Conservation (phyloP, 768 basidiomycete species). For the Auriscalpium orientale region DNA sequence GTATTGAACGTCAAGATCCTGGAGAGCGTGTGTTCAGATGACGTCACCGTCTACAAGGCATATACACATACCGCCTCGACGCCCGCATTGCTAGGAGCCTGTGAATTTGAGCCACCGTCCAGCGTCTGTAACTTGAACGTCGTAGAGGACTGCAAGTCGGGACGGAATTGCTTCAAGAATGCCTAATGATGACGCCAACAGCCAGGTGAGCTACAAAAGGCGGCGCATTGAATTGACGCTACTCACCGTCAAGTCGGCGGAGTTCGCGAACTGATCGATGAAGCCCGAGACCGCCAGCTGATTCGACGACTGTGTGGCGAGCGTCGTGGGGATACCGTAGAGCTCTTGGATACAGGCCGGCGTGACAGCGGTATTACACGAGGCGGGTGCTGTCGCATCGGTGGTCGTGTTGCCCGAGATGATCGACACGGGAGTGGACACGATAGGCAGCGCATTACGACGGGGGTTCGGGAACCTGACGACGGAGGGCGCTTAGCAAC, state of each 20-base stretch:
- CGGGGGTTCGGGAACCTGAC: not conserved
- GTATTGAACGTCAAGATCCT: slow-evolving; percentile 19
- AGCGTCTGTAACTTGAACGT: slow-evolving; percentile 20
- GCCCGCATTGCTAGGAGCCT: slow-evolving; percentile 18
- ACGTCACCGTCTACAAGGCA: slow-evolving; percentile 12
- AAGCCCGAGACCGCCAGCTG: slow-evolving; percentile 26
- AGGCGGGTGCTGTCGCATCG: not conserved
- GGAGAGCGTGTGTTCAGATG: not conserved
- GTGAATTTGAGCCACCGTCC: slow-evolving; percentile 23
- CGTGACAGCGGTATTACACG: slow-evolving; percentile 12
- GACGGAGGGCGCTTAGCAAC: not conserved
- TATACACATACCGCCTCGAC: slow-evolving; percentile 13
- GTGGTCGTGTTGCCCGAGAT: not conserved
- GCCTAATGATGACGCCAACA: slow-evolving; percentile 5
- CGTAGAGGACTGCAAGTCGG: slow-evolving; percentile 16
- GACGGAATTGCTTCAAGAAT: slow-evolving; percentile 19
- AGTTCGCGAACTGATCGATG: slow-evolving; percentile 24
- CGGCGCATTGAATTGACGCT: not conserved
- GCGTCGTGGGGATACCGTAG: slow-evolving; percentile 28
- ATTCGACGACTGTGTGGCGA: slow-evolving; percentile 19
- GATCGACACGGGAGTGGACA: too few relatives aligned
- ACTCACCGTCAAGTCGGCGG: slow-evolving; percentile 20
- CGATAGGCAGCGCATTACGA: not conserved
- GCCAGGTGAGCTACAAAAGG: not conserved
- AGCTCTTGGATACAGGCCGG: slow-evolving; percentile 26